These are phyloP conservation scores for Lentinus brumalis DNA, from an alignment of 768 basidiomycete species.

Conservation along the genomic window DNA sequence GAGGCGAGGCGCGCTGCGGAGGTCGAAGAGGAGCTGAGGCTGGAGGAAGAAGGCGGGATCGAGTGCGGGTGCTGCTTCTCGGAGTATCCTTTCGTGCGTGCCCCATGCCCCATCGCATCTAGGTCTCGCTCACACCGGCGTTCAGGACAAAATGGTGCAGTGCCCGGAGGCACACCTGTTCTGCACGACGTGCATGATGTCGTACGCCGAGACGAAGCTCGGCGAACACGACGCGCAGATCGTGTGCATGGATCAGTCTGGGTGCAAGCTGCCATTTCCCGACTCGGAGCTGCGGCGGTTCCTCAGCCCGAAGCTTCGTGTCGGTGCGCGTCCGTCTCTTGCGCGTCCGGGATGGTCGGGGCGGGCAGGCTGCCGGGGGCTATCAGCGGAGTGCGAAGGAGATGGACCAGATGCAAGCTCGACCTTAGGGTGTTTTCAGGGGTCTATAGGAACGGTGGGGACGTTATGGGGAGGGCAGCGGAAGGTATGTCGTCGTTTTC, in stretches of 20 bases:
- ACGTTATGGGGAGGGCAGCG: too few species aligned
- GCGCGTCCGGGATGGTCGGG: too few species aligned
- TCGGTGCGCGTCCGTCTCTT: too few species aligned
- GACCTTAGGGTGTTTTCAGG: too few species aligned
- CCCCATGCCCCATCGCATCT: background rate
- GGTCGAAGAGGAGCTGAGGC: constrained; percentile 38
- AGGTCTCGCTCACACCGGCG: constrained; percentile 2
- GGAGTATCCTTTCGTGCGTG: constrained; percentile 69
- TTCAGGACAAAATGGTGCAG: constrained; percentile 81
- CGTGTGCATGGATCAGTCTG: constrained; percentile 81
- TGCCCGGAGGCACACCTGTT: constrained; percentile 91
- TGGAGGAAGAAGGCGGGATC: constrained; percentile 57
- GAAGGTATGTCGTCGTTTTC: too few species aligned
- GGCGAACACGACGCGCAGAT: constrained; percentile 63
- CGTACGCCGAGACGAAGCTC: constrained; percentile 68
- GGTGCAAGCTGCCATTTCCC: constrained; percentile 69
- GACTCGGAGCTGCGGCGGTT: constrained; percentile 68
- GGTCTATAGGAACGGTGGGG: too few species aligned
- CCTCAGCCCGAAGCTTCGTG: too few species aligned
- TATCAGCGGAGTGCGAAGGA: too few species aligned
- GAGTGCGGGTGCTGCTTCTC: constrained; percentile 91
- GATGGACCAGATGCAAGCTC: too few species aligned
- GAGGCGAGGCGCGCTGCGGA: constrained; percentile 31
- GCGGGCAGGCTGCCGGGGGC: too few species aligned
- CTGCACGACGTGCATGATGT: constrained; percentile 69